phyloP scores from a whole-genome alignment of 345 rosid species.

The Gossypium longicalyx region DNA sequence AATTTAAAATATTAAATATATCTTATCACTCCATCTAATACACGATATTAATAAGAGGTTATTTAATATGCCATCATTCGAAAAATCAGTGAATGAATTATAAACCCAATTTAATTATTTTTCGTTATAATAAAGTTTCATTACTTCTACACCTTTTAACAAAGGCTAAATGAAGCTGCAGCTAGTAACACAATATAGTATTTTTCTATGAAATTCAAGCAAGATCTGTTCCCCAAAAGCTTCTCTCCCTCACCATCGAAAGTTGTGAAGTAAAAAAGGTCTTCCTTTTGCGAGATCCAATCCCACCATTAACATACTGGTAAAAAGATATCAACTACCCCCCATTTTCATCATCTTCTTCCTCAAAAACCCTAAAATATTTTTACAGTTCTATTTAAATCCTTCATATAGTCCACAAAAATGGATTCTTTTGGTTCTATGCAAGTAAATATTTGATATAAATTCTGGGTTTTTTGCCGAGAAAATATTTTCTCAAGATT shows the following conservation, averaged over 20 bases:
- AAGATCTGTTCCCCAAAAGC: constrained; percentile 35
- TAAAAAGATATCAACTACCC: not conserved
- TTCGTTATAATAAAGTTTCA: constrained; percentile 18
- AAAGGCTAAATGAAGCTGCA: constrained; percentile 18
- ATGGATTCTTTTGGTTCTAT: not conserved
- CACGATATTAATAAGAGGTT: fast-evolving
- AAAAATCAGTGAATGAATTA: too few relatives aligned
- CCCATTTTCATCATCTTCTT: not conserved
- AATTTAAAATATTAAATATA: too few relatives aligned
- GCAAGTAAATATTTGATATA: not conserved
- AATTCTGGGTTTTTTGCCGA: not conserved
- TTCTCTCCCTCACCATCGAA: constrained; percentile 33
- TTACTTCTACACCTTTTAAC: constrained; percentile 17
- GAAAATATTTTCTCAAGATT: not conserved
- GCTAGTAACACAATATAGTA: constrained; percentile 8
- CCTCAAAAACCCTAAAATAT: not conserved
- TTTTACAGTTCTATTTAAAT: not conserved
- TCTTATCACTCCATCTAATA: too few relatives aligned
- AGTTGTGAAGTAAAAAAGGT: constrained; percentile 34
- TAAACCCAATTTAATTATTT: not conserved
- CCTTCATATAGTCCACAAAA: too few relatives aligned
- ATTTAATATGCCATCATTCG: too few relatives aligned
- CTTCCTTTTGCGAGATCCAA: constrained; percentile 71
- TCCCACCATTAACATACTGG: constrained; percentile 19
- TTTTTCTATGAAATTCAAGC: constrained; percentile 38